These are phyloP conservation scores for Globisporangium camurandrum DNA, from an alignment of 352 stramenopile genomes.

Conservation along the genomic window DNA sequence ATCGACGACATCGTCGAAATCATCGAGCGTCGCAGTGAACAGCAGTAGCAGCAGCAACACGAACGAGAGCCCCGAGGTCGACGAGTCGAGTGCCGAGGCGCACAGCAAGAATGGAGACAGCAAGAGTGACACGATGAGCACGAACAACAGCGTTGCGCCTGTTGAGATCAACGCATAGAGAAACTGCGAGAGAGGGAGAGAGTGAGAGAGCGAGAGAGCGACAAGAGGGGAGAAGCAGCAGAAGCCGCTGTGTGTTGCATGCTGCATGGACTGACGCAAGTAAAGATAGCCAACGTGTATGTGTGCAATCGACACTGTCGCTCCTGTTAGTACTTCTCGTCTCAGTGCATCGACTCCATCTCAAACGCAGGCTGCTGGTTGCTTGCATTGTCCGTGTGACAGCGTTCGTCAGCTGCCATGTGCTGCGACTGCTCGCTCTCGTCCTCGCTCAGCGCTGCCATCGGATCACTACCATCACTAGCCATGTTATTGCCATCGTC, in stretches of 20 bases:
- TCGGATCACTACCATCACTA: too few relatives aligned
- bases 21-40: constrained; percentile 19
- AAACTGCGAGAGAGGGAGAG: background rate
- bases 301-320: background rate
- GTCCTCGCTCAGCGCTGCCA: too few relatives aligned
- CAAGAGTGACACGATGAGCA: constrained; percentile 35
- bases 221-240: background rate
- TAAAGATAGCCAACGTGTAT: background rate
- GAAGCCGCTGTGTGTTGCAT: constrained; percentile 1
- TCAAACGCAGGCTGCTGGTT: constrained; percentile 3
- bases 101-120: too few relatives aligned
- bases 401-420: too few relatives aligned
- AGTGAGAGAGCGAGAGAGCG: background rate
- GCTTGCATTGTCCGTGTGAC: too few relatives aligned
- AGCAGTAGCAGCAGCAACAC: constrained; percentile 18
- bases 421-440: too few relatives aligned
- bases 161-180: constrained; percentile 8
- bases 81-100: constrained; percentile 6
- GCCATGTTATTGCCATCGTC: constrained; percentile 1
- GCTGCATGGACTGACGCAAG: background rate
- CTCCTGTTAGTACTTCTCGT: too few relatives aligned
- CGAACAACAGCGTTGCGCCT: constrained; percentile 39
- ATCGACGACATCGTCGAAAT: too few relatives aligned
- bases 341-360: constrained; percentile 12
- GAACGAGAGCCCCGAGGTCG: constrained; percentile 15